Evolutionary conservation across 192 early-diverging fungal genomes (phyloP).

Genomic region (Thoreauomyces humboldtii): DNA sequence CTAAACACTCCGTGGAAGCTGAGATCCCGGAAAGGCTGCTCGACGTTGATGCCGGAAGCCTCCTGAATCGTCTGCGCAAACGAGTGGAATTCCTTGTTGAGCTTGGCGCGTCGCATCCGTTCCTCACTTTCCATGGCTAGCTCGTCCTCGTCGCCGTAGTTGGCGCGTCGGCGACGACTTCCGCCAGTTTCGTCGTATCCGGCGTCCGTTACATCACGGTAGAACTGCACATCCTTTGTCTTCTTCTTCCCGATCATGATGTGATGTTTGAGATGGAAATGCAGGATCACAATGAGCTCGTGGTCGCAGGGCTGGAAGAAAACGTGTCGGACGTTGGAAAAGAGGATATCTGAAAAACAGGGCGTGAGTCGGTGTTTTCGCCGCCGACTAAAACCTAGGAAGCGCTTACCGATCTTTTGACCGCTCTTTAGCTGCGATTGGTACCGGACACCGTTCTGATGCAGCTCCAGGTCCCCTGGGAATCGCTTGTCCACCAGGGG

Average conservation of each 20-base stretch:
- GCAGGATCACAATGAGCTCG: conserved; percentile 92
- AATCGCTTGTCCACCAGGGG: conserved; percentile 91
- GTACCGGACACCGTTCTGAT: conserved; percentile 92
- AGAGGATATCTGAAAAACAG: conserved; percentile 86
- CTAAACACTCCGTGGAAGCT: conserved; percentile 93
- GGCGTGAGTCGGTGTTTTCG: too few species aligned
- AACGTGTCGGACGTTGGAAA: conserved; percentile 96
- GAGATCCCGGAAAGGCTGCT: conserved; percentile 88
- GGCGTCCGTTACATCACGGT: conserved; percentile 91
- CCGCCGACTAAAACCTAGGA: too few species aligned
- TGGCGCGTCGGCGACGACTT: conserved; percentile 62
- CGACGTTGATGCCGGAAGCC: conserved; percentile 63
- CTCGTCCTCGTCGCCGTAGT: conserved; percentile 99
- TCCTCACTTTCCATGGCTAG: conserved; percentile 95
- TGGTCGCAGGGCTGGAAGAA: conserved; percentile 99
- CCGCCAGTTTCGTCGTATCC: conserved; percentile 98
- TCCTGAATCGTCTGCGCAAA: conserved; percentile 89
- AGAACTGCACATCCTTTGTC: conserved; percentile 98
- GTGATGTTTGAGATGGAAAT: conserved; percentile 93
- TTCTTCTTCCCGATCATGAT: conserved; percentile 99
- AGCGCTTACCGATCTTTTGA: conserved; percentile 67
- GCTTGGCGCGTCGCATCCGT: conserved; percentile 70
- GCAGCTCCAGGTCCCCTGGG: conserved; percentile 95
- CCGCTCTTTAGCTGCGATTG: conserved; percentile 73
- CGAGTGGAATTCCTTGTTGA: conserved; percentile 92